Conservation (phyloP, 441 rosid species). For the Brassica balearica region DNA sequence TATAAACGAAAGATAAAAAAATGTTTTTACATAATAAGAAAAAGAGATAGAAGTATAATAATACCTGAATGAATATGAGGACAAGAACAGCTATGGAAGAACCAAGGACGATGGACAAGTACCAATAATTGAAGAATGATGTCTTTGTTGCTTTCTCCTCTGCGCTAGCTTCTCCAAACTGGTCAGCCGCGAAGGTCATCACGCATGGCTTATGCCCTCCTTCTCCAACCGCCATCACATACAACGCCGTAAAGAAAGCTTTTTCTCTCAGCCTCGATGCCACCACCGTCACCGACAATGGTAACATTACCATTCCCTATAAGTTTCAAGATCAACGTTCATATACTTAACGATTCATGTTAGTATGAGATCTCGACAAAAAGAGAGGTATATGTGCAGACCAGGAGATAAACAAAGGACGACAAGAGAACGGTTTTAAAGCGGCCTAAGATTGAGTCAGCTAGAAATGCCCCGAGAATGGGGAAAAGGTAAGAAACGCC, state of each 20-base stretch:
- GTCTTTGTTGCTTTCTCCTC: constrained; percentile 76
- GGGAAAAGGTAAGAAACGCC: constrained; percentile 84
- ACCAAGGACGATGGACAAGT: constrained; percentile 58
- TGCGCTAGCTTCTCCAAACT: constrained; percentile 63
- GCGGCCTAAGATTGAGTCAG: constrained; percentile 89
- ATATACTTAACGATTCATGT: not conserved
- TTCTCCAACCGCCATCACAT: constrained; percentile 79
- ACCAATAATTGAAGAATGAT: constrained; percentile 97
- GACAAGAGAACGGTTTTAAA: constrained; percentile 78
- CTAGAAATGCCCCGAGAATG: constrained; percentile 69
- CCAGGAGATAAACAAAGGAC: constrained; percentile 62
- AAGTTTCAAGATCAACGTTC: not conserved
- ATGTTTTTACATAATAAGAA: not conserved
- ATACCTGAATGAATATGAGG: constrained; percentile 74
- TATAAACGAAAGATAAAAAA: too few relatives aligned
- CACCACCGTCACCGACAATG: constrained; percentile 65
- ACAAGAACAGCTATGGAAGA: constrained; percentile 62
- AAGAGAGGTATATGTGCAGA: constrained; percentile 8
- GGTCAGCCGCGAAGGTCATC: constrained; percentile 94
- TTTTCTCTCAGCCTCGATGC: constrained; percentile 47
- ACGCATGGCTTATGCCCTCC: constrained; percentile 95
- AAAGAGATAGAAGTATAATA: not conserved
- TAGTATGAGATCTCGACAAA: not conserved
- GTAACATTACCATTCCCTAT: constrained; percentile 76
- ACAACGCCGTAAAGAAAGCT: constrained; percentile 70